Conservation (phyloP, 768 basidiomycete genomes). For the Collybiopsis confluens region DNA sequence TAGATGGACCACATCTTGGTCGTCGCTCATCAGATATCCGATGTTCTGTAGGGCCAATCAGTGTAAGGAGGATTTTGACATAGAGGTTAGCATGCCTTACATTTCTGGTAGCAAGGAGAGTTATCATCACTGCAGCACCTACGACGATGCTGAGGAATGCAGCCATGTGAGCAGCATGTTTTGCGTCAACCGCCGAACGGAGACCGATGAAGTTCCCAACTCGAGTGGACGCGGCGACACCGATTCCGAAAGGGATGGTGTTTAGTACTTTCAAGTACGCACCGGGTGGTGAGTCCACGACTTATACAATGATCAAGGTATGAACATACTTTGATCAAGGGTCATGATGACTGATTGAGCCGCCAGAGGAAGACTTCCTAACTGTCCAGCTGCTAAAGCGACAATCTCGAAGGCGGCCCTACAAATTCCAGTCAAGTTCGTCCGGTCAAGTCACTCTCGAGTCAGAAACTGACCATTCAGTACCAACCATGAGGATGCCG, state of each 20-base stretch:
- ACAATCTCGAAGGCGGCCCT: slow-evolving; percentile 85
- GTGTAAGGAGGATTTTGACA: too few relatives aligned
- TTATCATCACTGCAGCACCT: slow-evolving; percentile 54
- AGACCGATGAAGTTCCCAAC: slow-evolving; percentile 72
- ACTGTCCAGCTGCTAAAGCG: slow-evolving; percentile 67
- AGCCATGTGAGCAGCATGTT: slow-evolving; percentile 55
- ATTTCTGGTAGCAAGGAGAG: slow-evolving; percentile 52
- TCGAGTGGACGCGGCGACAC: slow-evolving; percentile 68
- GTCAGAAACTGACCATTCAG: slow-evolving; percentile 79
- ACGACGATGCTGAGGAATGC: slow-evolving; percentile 60
- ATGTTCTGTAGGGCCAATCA: slow-evolving; percentile 41
- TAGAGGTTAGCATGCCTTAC: slow-evolving; percentile 28
- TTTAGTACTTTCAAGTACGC: too few relatives aligned
- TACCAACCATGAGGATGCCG: slow-evolving; percentile 75
- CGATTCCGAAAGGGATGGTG: slow-evolving; percentile 74
- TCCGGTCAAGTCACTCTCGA: too few relatives aligned
- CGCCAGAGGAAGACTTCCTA: slow-evolving; percentile 64
- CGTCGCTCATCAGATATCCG: slow-evolving; percentile 68
- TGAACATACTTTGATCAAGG: slow-evolving; percentile 59
- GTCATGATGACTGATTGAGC: slow-evolving; percentile 82
- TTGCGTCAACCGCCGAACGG: slow-evolving; percentile 47
- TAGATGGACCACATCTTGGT: slow-evolving; percentile 48
- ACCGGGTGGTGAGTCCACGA: too few relatives aligned
- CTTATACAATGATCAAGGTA: slow-evolving; percentile 15
- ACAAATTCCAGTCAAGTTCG: neutral